phyloP scores from a whole-genome alignment of 257 asterid genomes.

The Nicotiana otophora region DNA sequence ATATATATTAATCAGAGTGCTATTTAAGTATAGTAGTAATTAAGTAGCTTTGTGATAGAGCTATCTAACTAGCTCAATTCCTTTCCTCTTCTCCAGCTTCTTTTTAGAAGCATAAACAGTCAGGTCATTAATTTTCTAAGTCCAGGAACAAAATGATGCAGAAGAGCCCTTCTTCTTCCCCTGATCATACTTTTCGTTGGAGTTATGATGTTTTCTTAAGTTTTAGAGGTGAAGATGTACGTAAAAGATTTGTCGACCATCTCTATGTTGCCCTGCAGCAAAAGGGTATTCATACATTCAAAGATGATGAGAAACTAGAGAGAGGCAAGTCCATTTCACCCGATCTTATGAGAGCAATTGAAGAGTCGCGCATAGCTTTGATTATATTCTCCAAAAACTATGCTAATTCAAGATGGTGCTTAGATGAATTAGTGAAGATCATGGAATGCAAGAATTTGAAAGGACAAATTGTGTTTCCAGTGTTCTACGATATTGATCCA shows the following conservation, averaged over 20 bases:
- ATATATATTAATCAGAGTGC: too few relatives aligned
- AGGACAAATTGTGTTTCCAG: background rate
- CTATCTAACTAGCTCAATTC: background rate
- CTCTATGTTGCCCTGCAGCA: background rate
- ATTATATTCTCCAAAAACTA: background rate
- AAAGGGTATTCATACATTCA: background rate
- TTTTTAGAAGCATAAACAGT: background rate
- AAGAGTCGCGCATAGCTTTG: background rate
- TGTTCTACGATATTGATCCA: background rate
- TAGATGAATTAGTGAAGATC: background rate
- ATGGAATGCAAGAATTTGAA: background rate
- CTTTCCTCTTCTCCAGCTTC: background rate
- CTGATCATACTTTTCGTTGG: background rate
- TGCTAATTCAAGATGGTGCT: background rate
- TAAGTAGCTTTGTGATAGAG: background rate
- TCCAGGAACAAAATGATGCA: background rate
- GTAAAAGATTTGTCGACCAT: constrained; percentile 1
- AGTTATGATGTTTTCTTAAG: background rate
- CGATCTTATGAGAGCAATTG: background rate
- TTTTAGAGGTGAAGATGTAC: constrained; percentile 1
- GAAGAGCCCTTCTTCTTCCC: background rate
- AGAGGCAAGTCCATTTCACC: background rate
- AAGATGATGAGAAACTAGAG: background rate
- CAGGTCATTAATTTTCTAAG: background rate
- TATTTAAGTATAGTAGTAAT: background rate